Base-by-base conservation (phyloP, 768 basidiomycete genomes). In the Fibroporia radiculosa region DNA sequence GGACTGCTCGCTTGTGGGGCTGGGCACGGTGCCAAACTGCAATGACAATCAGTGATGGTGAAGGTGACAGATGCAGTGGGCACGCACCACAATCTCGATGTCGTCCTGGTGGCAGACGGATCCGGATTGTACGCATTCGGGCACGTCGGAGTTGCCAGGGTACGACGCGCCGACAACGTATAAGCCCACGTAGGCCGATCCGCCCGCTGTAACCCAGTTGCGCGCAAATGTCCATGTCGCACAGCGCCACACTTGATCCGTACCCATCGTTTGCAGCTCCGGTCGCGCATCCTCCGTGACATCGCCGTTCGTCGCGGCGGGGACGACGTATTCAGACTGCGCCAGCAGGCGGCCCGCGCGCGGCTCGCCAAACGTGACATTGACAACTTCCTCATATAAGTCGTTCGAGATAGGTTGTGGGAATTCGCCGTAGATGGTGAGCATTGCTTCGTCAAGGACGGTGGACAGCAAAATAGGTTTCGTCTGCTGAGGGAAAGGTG, bases 61-160 rank as follows among this genome's bases (percentile, higher is more conserved):
- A 48, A 24, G 26, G 16, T 42, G 44, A 34, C 5, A 33, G 35
- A 38, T 20, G 43, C 24, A 44, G 32, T 27, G 33, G 24, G 18
- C 20, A 73, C 80, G 47, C 64, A 82, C 82, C 48, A 89, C 74
- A 58, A 85, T 80, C 66, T 81, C 65, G 48, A 90, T 89, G 56
- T 91, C 88, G 58, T 89, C 87, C 59, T 88, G 74, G 60, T 88
- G 86, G 62, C 86, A 89, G 29, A 87, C 80, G 25, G 66, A 61
- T 27, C 78, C 80, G 24, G 67, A 27, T 51, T 71, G 59, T 4
- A 68, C 70, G 63, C 86, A 89, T 57, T 71, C 78, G 0, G 75
- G 54, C 36, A 77, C 65, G 1, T 45, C 67, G 31, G 68, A 67
- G 63, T 87, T 89, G 32, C 72, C 73, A 10, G 83, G 78, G 60